Conservation (phyloP, 495 filamentous ascomycete genomes). For the Penicillium daleae region DNA sequence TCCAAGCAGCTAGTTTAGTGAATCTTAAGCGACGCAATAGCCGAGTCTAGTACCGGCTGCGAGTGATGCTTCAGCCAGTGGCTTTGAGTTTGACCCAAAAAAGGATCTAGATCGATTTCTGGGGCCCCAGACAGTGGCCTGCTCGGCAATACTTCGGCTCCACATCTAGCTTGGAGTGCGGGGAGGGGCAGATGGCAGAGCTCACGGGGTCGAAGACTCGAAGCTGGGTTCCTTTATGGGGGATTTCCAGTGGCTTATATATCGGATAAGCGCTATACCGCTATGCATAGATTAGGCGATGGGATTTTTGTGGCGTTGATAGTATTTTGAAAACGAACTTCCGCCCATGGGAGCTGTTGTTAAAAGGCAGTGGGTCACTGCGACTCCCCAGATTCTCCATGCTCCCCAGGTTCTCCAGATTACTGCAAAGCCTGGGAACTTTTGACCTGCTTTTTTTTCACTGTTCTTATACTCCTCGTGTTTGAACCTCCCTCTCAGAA, state of each 20-base stretch:
- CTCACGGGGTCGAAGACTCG: neutral
- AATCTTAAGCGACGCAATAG: neutral
- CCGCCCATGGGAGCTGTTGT: neutral
- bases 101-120: neutral
- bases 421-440: neutral
- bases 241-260: neutral
- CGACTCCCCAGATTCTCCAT: neutral
- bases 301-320: neutral
- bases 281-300: neutral
- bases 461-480: neutral
- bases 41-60: neutral
- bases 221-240: neutral
- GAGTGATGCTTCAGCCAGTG: neutral
- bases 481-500: neutral
- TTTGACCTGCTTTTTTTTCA: neutral
- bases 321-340: neutral
- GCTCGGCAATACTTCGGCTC: neutral
- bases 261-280: neutral
- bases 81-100: neutral
- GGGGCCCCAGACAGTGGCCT: neutral
- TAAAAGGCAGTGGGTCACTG: neutral
- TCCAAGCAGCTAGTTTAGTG: neutral
- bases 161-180: neutral
- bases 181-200: neutral
- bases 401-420: neutral